Base-by-base conservation (phyloP, 2,329 filamentous ascomycete genomes). In the Stemphylium lycopersici region DNA sequence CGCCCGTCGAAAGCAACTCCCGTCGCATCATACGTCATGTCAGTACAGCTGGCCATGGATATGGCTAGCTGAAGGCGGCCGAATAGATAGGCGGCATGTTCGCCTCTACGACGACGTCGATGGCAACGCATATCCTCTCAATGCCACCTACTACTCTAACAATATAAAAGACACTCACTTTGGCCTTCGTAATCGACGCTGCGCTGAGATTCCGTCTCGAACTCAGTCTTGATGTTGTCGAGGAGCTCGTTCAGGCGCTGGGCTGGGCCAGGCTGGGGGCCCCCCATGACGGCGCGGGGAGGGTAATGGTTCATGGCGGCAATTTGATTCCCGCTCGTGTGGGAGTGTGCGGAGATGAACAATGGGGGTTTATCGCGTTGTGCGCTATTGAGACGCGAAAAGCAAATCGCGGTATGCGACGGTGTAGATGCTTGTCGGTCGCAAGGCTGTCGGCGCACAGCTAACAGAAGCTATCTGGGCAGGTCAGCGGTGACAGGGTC, bases 121-220 rank as follows among this genome's bases (percentile, higher is more conserved):
- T n/a, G n/a, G n/a, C n/a, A n/a, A 26, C 7, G 26, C 22, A 3
- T 18, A 8, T n/a, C 12, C 10, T 6, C 13, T 39, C 31, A 16
- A 26, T 33, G 32, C 32, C 34, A 29, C 37, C 33, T 33, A 13
- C 12, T 15, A 37, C 31, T 26, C 31, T 12, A 5, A 4, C 11
- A 29, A 36, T 16, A 20, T 29, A 34, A 37, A 32, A 33, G n/a
- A 20, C 56, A 87, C 92, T 83, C 87, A 97, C 93, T 90, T 76
- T 96, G 92, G 75, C 93, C 90, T 75, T 99, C 93, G 75, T 92
- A 96, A 67, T 91, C 90, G 74, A 91, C 91, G 62, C 87, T 90
- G 66, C 90, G 87, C 62, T 90, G 87, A 66, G 88, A 84, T 76
- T 96, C 90, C 57, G 83, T 88, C 64, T 98, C 93, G 67, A 97